These are phyloP conservation scores for Cochliopodium minus DNA, from an alignment of 208 protist species.

Conservation along the genomic window DNA sequence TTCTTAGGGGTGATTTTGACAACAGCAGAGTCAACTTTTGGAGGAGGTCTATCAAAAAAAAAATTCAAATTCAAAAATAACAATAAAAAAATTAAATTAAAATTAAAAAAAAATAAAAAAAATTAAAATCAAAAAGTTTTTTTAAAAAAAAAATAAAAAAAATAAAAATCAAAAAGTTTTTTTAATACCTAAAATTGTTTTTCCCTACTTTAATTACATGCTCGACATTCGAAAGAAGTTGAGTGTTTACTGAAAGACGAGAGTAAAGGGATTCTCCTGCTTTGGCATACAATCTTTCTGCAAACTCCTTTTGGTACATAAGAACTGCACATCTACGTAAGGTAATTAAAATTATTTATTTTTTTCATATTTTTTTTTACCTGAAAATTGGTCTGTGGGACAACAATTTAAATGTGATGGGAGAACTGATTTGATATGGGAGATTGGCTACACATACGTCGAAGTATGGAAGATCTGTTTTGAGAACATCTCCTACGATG, in stretches of 20 bases:
- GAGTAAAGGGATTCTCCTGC: conserved; percentile 90
- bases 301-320: conserved; percentile 99
- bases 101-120: too few species aligned
- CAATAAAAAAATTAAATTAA: too few species aligned
- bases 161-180: too few species aligned
- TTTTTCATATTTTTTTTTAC: too few species aligned
- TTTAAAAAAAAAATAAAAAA: too few species aligned
- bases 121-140: too few species aligned
- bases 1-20: conserved; percentile 92
- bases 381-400: conserved; percentile 66
- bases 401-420: conserved; percentile 96
- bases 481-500: conserved; percentile 91
- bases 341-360: too few species aligned
- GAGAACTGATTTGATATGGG: conserved; percentile 98
- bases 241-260: conserved; percentile 93
- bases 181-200: conserved; percentile 98
- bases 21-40: conserved; percentile 96
- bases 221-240: conserved; percentile 84
- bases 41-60: too few species aligned
- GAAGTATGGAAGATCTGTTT: conserved; percentile 96
- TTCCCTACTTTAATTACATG: conserved; percentile 96
- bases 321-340: conserved; percentile 89
- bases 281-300: conserved; percentile 86
- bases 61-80: too few species aligned
- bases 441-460: conserved; percentile 99